phyloP scores from a whole-genome alignment of 768 basidiomycete species.

The Gloeostereum incarnatum region DNA sequence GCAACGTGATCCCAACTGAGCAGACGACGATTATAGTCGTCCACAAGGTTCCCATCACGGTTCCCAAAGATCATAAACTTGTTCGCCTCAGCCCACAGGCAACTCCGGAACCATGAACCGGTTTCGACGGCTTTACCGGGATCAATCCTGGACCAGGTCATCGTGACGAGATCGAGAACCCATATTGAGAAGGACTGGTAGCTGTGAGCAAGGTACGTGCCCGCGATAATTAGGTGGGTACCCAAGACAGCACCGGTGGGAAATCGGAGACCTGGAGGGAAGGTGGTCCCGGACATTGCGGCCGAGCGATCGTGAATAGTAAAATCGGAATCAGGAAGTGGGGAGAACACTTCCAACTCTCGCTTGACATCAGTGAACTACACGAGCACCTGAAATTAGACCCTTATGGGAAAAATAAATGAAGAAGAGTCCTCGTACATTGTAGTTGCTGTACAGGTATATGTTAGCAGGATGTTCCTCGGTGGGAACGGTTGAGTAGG shows the following conservation, averaged over 20 bases:
- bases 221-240: slow-evolving; percentile 86
- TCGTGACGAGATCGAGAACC: slow-evolving; percentile 79
- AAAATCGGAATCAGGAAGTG: slow-evolving; percentile 67
- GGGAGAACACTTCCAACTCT: slow-evolving; percentile 87
- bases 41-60: slow-evolving; percentile 75
- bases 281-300: slow-evolving; percentile 70
- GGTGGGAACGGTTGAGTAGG: slow-evolving; percentile 65
- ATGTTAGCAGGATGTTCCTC: slow-evolving; percentile 80
- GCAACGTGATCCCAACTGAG: slow-evolving; percentile 91
- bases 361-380: slow-evolving; percentile 94
- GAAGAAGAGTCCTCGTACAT: slow-evolving; percentile 39
- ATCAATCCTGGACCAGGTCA: slow-evolving; percentile 85
- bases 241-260: slow-evolving; percentile 92
- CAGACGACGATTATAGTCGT: slow-evolving; percentile 87
- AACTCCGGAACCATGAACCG: slow-evolving; percentile 94
- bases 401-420: slow-evolving; percentile 2
- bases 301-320: slow-evolving; percentile 73
- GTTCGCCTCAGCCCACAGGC: slow-evolving; percentile 78
- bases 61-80: slow-evolving; percentile 91
- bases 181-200: slow-evolving; percentile 96
- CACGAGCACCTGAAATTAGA: slow-evolving; percentile 8
- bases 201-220: slow-evolving; percentile 90
- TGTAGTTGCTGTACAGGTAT: slow-evolving; percentile 93
- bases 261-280: slow-evolving; percentile 93
- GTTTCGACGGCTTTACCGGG: slow-evolving; percentile 76